Evolutionary conservation across 169 alveolate genomes (phyloP).

Genomic region (Plasmodium inui): DNA sequence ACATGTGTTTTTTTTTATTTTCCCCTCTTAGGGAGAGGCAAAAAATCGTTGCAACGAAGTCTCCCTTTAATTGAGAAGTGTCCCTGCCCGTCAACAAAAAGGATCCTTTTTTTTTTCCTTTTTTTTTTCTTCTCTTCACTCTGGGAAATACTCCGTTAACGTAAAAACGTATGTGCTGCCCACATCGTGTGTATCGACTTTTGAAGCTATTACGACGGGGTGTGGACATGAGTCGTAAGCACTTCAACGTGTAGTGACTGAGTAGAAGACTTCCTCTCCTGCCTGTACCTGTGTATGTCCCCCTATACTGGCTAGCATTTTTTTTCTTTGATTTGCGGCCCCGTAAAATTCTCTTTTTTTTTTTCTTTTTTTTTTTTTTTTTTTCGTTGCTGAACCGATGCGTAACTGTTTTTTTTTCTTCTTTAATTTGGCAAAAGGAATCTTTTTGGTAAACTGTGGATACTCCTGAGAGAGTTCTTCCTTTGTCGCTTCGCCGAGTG

Average conservation of each 20-base stretch:
- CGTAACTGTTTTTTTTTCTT: not conserved
- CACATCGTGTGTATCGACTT: not conserved
- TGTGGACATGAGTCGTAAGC: not conserved
- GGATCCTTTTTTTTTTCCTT: slow-evolving; percentile 5
- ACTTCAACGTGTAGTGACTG: not conserved
- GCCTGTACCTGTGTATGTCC: not conserved
- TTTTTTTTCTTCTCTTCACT: not conserved
- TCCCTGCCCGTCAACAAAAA: not conserved
- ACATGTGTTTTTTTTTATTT: not conserved
- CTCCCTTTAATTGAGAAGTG: slow-evolving; percentile 31
- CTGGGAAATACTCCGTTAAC: not conserved
- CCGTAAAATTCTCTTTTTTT: not conserved
- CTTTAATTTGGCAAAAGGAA: not conserved
- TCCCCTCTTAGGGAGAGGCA: slow-evolving; percentile 54
- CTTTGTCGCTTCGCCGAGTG: not conserved
- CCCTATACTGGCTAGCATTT: not conserved
- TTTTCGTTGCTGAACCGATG: not conserved
- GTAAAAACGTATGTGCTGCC: not conserved
- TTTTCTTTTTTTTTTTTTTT: not conserved
- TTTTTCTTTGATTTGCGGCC: not conserved
- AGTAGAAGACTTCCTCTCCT: not conserved
- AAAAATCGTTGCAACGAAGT: slow-evolving; percentile 60
- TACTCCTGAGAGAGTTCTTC: not conserved
- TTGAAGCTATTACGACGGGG: not conserved
- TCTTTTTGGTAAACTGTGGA: not conserved